Base-by-base conservation (phyloP, 2,329 filamentous ascomycete species). In the Cladosporium colombiae region DNA sequence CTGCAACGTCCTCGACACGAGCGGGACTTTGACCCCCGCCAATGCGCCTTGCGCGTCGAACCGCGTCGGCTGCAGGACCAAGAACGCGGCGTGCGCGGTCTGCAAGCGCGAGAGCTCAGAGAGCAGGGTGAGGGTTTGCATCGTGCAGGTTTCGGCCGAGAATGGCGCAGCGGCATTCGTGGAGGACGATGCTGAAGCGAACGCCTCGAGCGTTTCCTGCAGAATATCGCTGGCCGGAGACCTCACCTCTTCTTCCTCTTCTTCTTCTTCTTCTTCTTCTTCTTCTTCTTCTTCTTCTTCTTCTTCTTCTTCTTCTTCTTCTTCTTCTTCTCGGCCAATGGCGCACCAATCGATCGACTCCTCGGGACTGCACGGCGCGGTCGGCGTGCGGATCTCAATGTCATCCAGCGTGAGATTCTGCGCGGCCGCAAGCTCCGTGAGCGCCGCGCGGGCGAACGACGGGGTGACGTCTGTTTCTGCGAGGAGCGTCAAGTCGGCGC, bases 401-500 rank as follows among this genome's bases (percentile, higher is more conserved):
- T 72, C 68, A 37, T 61, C 57, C 5, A 69, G 55, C 1, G 62
- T 52, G 3, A 68, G 55, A 3, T 65, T 67, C 3, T 66, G 65
- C 31, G 57, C 59, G 8, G 57, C 53, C 10, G 73, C 69, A n/a
- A 75, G 68, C 56, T 75, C 73, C 10, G 68, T 67, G 8, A 74
- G 67, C 3, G 70, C 72, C 13, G 72, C 73, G 65, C 65, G 64
- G 55, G 65, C 56, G 57, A 75, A 71, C 11, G 56, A 59, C 16
- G 66, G 66, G 2, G 74, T 74, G 3, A 75, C 72, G 56, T 76
- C 73, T 37, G 70, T 62, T 40, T 75, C 74, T 6, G 71, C 70
- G 37, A 69, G 69, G 21, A 76, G 69, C 5, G 73, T 66, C 59
- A 70, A 70, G 18, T 55, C 10, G 2, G 60, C 64, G 55, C 67